Evolutionary conservation across 2,329 filamentous ascomycete species (phyloP).

Genomic region (Diaporthe aspalathi): DNA sequence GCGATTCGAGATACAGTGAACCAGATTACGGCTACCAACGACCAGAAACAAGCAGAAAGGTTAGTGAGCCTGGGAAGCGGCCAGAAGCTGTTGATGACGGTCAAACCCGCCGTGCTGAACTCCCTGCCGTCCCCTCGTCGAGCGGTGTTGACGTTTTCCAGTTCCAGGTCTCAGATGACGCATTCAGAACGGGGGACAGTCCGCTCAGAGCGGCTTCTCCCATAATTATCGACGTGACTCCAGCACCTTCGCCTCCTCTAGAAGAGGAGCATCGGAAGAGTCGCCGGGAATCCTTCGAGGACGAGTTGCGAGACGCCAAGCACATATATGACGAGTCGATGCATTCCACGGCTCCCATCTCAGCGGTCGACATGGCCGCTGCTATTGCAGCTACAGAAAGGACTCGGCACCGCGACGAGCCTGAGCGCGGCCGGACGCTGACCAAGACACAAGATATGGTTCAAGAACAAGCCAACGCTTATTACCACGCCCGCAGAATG

Average conservation of each 20-base stretch:
- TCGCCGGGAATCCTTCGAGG: constrained; percentile 63
- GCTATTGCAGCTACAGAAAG: constrained; percentile 56
- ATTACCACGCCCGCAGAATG: constrained; percentile 68
- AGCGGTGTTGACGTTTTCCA: constrained; percentile 67
- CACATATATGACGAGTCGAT: constrained; percentile 58
- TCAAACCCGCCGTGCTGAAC: constrained; percentile 46
- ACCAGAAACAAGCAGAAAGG: constrained; percentile 42
- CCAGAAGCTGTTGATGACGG: constrained; percentile 39
- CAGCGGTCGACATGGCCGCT: constrained; percentile 59
- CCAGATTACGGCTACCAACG: constrained; percentile 27
- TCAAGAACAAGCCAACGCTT: constrained; percentile 67
- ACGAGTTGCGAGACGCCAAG: constrained; percentile 58
- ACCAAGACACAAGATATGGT: constrained; percentile 54
- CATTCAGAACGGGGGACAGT: constrained; percentile 54
- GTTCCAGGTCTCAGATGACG: constrained; percentile 65
- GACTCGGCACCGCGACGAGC: constrained; percentile 49
- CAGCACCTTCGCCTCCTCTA: constrained; percentile 33
- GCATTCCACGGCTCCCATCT: constrained; percentile 61
- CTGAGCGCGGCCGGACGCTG: constrained; percentile 48
- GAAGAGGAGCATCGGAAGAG: constrained; percentile 54
- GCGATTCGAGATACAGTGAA: constrained; percentile 37
- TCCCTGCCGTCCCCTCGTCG: constrained; percentile 43
- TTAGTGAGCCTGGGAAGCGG: constrained; percentile 42
- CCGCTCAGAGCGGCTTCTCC: constrained; percentile 33
- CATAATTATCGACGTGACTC: constrained; percentile 38